Evolutionary conservation across 1,284 basidiomycete genomes (phyloP), one percentile per base, ranked within the genome.

Genomic region (Uromyces viciae-fabae): DNA sequence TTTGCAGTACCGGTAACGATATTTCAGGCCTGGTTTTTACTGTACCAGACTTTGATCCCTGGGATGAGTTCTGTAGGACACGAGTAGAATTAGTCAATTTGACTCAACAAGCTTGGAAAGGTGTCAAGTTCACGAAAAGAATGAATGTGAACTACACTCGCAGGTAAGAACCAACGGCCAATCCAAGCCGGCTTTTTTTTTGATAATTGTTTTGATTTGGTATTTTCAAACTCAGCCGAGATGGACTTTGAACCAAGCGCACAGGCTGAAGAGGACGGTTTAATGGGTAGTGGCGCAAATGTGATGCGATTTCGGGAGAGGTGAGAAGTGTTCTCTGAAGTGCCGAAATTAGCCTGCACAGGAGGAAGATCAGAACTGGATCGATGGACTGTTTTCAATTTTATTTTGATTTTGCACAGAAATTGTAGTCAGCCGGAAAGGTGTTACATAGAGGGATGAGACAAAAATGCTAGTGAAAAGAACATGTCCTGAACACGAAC

Each of bases 101-200:
- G 31, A 5, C 28, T 42, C 33, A 68, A 68, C 3, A 11, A 68
- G 14, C n/a, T 3, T 36, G 66, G 40, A 38, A 46, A 17, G 40
- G 43, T 22, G 36, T 25, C 3, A 46, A 68, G 36, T 42, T 25
- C n/a, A 36, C 3, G 5, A 49, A 52, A 52, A 52, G 19, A 52
- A 31, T 8, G 14, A 15, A 8, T 58, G 14, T 8, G 25, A 58
- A 58, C 46, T 11, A 36, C 3, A 33, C 71, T 73, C 17, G 52
- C 71, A 56, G 71, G 71, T 58, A n/a, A n/a, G 8, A 73, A 52
- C 71, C 49, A 73, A 25, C 71, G 71, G 17, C 56, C 49, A 42
- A 73, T 73, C 71, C 71, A 73, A 38, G 71, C 52, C 28, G 71
- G 22, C 19, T 73, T 73, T 73, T 58, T 73, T 17, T 31, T 38